Base-by-base conservation (phyloP, 2,329 filamentous ascomycete species). In the Phyllosticta ampelicida region DNA sequence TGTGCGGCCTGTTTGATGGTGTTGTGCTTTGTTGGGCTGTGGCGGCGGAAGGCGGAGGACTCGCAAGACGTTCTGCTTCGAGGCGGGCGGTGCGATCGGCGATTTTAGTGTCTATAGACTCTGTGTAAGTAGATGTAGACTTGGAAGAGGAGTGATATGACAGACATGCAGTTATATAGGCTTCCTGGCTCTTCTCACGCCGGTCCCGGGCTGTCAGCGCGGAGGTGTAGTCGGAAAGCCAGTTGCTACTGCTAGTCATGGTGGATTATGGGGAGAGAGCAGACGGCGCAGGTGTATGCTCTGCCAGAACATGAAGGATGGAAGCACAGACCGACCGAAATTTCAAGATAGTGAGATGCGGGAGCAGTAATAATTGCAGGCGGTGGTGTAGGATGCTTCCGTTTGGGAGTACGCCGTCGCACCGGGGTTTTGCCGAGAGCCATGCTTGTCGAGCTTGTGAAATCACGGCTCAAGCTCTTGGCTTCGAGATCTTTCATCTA, bases 151-250 rank as follows among this genome's bases (percentile, higher is more conserved):
- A 1, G 44, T 19, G 20, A 36, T 11, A 13, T 4, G 4, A 63
- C 82, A 64, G 70, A 95, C 91, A 96, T 61, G 88, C 86, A 69
- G 90, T 80, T 66, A 95, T 87, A 61, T 95, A 80, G 55, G 84
- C 80, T 66, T 77, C 74, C 64, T 85, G 82, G 59, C 77, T 78
- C 67, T 83, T 80, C 67, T 90, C 86, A 62, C 83, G 80, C 67
- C 84, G 80, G 66, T 89, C 88, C 62, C 84, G 79, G 66, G 86
- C 85, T 64, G 84, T 80, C 63, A 97, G 78, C 63, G 86, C 86
- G 61, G 82, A 78, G 62, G 89, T 78, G 71, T 95, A 96, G 67
- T 95, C 87, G 64, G 88, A 84, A 67, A 86, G 82, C 88, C 91
- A 95, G 76, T 81, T 82, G 62, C 83, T 79, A 9, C 53, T 18